Base-by-base conservation (phyloP, 768 basidiomycete species). In the Xerocomellus intermedius region DNA sequence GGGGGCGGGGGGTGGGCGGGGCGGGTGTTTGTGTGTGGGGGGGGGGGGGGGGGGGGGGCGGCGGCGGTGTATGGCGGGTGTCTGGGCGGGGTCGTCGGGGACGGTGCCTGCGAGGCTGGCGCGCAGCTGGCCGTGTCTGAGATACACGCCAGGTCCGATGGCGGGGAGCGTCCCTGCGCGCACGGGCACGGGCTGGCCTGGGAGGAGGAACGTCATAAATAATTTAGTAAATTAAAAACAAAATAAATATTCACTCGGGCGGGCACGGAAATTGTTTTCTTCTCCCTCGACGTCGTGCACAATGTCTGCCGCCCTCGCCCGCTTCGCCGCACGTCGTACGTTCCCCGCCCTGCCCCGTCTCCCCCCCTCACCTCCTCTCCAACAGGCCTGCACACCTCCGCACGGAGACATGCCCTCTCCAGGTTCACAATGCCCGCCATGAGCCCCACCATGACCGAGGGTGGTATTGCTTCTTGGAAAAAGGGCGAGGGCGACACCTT, bases 391-490 rank as follows among this genome's bases (percentile, higher is more conserved):
- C 91, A 94, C 78, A 81, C 82, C 65, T 94, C 95, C 30, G 81
- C 87, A 51, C 82, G 84, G 58, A 77, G 89, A 64, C 76, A 80
- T 76, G 94, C 88, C 37, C 81, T 98, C 62, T 77, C 89, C 56
- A 91, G 86, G 70, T 95, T 98, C 77, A 79, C 86, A 59, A 95
- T 97, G 93, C 95, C 94, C 54, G 94, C 97, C 63, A 99, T 98
- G 96, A 96, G 93, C 59, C 97, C 97, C 32, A 99, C 97, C 54
- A 99, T 99, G 97, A 94, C 94, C 4, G 97, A 98, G 78, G 97
- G 97, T 59, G 97, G 96, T 59, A 97, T 99, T 71, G 91, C 96
- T 43, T 81, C 82, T 32, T 99, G 97, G 95, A 98, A 98, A 82
- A 89, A 91, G 77, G 87, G 88, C 73, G 96, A 98, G 72, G 97